A percentile compares a stretch with the other conserved stretches of the same genome.
These are phyloP conservation scores for Salvia miltiorrhiza DNA, from an alignment of 257 asterid genomes.

Conservation along the genomic window DNA sequence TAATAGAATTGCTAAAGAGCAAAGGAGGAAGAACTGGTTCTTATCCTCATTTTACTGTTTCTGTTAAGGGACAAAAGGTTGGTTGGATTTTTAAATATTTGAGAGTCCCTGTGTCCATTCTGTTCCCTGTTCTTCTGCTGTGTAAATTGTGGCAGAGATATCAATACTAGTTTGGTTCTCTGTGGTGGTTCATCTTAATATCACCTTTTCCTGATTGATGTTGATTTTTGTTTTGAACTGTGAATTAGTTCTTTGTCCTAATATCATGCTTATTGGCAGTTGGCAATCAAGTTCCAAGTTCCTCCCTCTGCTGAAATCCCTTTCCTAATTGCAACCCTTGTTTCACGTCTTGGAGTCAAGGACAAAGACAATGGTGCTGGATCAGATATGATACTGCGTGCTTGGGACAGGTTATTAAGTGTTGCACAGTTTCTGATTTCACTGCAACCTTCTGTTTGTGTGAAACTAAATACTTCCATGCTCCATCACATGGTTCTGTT, in stretches of 20 bases:
- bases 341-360: conserved; percentile 79
- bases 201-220: neutral
- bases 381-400: conserved; percentile 76
- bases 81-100: neutral
- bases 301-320: conserved; percentile 90
- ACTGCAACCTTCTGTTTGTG: neutral
- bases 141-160: conserved; percentile 13
- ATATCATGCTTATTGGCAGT: conserved; percentile 44
- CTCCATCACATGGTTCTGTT: neutral
- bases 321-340: conserved; percentile 64
- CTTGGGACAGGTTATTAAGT: conserved; percentile 80
- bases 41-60: conserved; percentile 72
- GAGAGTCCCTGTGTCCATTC: neutral
- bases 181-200: neutral
- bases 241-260: neutral
- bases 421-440: conserved; percentile 9
- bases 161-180: conserved; percentile 15
- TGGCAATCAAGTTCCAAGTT: conserved; percentile 77
- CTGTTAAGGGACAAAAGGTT: conserved; percentile 88
- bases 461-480: neutral
- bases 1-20: conserved; percentile 61
- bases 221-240: neutral
- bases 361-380: conserved; percentile 54
- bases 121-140: neutral
- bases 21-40: conserved; percentile 58